Evolutionary conservation across 176 grass and related monocot genomes (phyloP).

Genomic region (Coix lacrymajobi): DNA sequence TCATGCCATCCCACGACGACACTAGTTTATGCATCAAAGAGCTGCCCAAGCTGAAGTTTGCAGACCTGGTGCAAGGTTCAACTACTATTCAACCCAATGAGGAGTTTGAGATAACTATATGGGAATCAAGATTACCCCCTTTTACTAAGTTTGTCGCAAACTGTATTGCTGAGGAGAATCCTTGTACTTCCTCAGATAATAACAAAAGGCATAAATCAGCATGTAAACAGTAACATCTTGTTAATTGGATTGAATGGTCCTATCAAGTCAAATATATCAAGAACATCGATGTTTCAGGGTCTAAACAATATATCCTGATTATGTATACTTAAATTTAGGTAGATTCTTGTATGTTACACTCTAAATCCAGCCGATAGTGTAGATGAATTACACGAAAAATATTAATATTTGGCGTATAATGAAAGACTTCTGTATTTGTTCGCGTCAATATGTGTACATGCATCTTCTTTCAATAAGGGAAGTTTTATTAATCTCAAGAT

Average conservation of each 20-base stretch:
- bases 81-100: neutral
- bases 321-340: neutral
- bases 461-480: too few relatives aligned
- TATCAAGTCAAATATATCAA: neutral
- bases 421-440: too few relatives aligned
- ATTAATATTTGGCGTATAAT: too few relatives aligned
- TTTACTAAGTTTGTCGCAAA: neutral
- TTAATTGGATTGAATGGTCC: neutral
- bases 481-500: too few relatives aligned
- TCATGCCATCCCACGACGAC: neutral
- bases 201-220: neutral
- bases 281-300: neutral
- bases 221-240: neutral
- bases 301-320: neutral
- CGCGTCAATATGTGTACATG: too few relatives aligned
- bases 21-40: neutral
- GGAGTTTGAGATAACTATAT: neutral
- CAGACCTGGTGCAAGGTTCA: neutral
- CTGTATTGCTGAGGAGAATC: neutral
- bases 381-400: too few relatives aligned
- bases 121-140: conserved; percentile 14
- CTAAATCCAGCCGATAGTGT: too few relatives aligned
- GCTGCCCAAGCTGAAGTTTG: neutral
- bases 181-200: neutral
- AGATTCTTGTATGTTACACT: neutral